A percentile compares a stretch with the other conserved stretches of the same genome.
phyloP scores from a whole-genome alignment of 2,329 filamentous ascomycete species.

The Corynespora cassiicola region DNA sequence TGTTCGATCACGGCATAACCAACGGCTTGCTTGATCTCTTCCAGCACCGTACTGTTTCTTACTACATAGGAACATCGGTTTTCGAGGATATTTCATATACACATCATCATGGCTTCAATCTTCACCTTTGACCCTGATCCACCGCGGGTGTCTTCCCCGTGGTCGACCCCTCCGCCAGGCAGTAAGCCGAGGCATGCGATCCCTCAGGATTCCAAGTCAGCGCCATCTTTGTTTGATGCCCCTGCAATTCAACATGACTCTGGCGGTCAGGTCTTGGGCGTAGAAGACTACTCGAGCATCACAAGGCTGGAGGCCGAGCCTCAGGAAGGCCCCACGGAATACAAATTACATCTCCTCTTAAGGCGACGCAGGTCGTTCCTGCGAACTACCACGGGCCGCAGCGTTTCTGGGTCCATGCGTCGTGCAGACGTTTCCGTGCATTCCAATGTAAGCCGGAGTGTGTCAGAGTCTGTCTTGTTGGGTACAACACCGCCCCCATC shows the following conservation, averaged over 20 bases:
- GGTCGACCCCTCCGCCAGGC: conserved; percentile 66
- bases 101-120: conserved; percentile 80
- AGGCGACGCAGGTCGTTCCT: conserved; percentile 77
- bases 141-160: conserved; percentile 87
- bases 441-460: conserved; percentile 29
- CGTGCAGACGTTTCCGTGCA: conserved; percentile 39
- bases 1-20: no score
- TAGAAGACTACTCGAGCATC: conserved; percentile 53
- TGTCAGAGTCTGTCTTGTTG: conserved; percentile 36
- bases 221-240: conserved; percentile 14
- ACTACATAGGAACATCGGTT: no score
- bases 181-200: conserved; percentile 18
- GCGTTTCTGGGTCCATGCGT: conserved; percentile 61
- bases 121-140: conserved; percentile 94
- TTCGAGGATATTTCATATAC: no score
- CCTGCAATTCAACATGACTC: no score
- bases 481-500: conserved; percentile 46
- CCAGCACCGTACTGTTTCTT: no score
- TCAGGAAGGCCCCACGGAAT: conserved; percentile 93
- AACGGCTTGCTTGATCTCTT: background rate
- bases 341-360: conserved; percentile 90
- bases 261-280: no score
- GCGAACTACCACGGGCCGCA: conserved; percentile 70
- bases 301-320: conserved; percentile 87
- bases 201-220: conserved; percentile 23